Evolutionary conservation across 371 early-diverging fungal genomes (phyloP).

Genomic region (Mucor irregularis): DNA sequence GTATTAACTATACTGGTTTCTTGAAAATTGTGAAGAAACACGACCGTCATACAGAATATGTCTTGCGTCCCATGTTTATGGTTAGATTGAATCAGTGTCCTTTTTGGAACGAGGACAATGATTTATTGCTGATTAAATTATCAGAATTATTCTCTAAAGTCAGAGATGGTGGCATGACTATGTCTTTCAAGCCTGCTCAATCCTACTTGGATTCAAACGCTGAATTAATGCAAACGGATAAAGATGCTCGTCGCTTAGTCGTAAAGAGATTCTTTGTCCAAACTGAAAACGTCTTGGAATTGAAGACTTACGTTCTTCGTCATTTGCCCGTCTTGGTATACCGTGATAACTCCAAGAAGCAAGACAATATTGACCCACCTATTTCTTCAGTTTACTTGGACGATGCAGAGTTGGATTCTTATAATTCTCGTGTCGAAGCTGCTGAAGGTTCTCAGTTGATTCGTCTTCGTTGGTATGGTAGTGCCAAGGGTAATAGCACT

Average conservation of each 20-base stretch:
- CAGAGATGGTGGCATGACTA: slow-evolving; percentile 75
- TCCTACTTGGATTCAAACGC: neutral
- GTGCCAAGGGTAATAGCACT: slow-evolving; percentile 55
- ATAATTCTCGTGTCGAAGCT: slow-evolving; percentile 89
- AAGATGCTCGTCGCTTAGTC: slow-evolving; percentile 26
- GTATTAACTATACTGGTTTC: slow-evolving; percentile 96
- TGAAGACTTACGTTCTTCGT: slow-evolving; percentile 91
- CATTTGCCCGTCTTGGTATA: slow-evolving; percentile 97
- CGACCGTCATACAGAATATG: slow-evolving; percentile 90
- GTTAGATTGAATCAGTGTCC: slow-evolving; percentile 84
- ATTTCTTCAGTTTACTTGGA: slow-evolving; percentile 98
- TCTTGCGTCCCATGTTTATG: slow-evolving; percentile 86
- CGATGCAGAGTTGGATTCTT: slow-evolving; percentile 88
- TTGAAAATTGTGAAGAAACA: slow-evolving; percentile 97
- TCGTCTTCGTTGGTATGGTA: slow-evolving; percentile 92
- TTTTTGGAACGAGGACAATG: slow-evolving; percentile 92
- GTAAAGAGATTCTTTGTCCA: slow-evolving; percentile 94
- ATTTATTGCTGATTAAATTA: slow-evolving; percentile 83
- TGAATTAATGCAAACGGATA: neutral
- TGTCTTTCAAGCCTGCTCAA: slow-evolving; percentile 45
- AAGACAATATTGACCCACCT: slow-evolving; percentile 80
- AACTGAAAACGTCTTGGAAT: slow-evolving; percentile 95
- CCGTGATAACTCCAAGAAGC: slow-evolving; percentile 65
- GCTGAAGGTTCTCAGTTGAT: slow-evolving; percentile 91
- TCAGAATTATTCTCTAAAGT: slow-evolving; percentile 89